Percentiles rank a stretch among this genome's conserved stretches.
Conservation (phyloP, 139 green algal species). For the Marvania coccoides region DNA sequence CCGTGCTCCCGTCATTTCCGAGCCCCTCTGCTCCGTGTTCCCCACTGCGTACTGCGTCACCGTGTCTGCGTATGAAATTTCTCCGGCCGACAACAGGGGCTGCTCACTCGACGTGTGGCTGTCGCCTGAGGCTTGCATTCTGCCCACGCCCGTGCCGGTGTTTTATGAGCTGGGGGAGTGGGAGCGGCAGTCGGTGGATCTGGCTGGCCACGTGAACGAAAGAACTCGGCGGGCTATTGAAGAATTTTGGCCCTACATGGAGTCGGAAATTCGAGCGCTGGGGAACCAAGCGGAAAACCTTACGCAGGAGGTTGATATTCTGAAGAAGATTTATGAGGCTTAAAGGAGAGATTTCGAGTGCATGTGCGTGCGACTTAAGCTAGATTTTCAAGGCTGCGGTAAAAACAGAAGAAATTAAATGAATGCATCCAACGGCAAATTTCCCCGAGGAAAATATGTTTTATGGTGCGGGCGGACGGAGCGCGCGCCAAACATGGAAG, state of each 20-base stretch:
- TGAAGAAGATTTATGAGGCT: constrained; percentile 8
- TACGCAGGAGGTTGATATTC: constrained; percentile 15
- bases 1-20: background rate
- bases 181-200: constrained; percentile 14
- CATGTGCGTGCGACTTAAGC: too few relatives aligned
- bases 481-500: too few relatives aligned
- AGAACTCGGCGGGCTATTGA: background rate
- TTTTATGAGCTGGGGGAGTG: constrained; percentile 15
- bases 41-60: constrained; percentile 9
- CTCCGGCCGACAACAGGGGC: background rate
- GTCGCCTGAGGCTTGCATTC: constrained; percentile 7
- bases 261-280: constrained; percentile 5
- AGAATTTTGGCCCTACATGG: constrained; percentile 14
- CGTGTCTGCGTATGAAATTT: too few relatives aligned
- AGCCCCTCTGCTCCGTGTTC: background rate
- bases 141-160: constrained; percentile 10
- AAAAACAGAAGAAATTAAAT: too few relatives aligned
- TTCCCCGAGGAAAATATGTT: too few relatives aligned
- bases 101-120: constrained; percentile 6
- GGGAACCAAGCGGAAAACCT: background rate
- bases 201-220: background rate
- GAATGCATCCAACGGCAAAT: too few relatives aligned
- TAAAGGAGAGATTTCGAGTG: too few relatives aligned
- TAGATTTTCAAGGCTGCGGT: too few relatives aligned
- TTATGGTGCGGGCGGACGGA: too few relatives aligned